These are phyloP conservation scores for Monocercomonoides exilis DNA, from an alignment of 78 protist species.

Conservation along the genomic window DNA sequence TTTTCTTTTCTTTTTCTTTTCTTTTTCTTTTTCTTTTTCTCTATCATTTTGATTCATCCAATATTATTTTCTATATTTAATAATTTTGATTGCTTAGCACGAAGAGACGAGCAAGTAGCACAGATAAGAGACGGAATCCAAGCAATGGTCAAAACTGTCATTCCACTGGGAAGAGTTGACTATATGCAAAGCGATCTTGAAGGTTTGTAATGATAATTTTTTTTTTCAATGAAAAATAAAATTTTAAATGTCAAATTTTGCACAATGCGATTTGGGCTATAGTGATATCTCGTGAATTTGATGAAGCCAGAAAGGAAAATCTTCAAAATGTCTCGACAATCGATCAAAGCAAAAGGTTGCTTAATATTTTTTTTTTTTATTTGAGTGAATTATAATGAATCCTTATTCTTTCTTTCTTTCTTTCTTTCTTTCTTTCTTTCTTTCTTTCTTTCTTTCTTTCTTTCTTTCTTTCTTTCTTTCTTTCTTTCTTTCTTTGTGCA, in stretches of 20 bases:
- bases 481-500: constrained; percentile 13
- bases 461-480: constrained; percentile 15
- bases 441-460: not conserved
- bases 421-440: not conserved
- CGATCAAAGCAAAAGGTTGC: not conserved
- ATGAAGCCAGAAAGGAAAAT: not conserved
- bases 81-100: no score
- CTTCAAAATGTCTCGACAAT: not conserved
- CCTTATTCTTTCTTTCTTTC: not conserved
- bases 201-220: no score
- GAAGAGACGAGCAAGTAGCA: not conserved
- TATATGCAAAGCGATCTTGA: not conserved
- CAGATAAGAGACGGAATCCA: not conserved
- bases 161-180: not conserved
- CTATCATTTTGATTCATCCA: no score
- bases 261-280: no score
- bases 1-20: not conserved
- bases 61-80: no score
- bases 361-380: not conserved
- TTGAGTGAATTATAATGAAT: not conserved
- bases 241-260: no score
- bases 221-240: no score
- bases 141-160: not conserved
- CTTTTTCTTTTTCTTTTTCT: not conserved
- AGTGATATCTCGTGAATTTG: not conserved